A percentile compares a stretch with the other conserved stretches of the same genome.
phyloP scores from a whole-genome alignment of 306 rosid species.

The Malus orientalis region DNA sequence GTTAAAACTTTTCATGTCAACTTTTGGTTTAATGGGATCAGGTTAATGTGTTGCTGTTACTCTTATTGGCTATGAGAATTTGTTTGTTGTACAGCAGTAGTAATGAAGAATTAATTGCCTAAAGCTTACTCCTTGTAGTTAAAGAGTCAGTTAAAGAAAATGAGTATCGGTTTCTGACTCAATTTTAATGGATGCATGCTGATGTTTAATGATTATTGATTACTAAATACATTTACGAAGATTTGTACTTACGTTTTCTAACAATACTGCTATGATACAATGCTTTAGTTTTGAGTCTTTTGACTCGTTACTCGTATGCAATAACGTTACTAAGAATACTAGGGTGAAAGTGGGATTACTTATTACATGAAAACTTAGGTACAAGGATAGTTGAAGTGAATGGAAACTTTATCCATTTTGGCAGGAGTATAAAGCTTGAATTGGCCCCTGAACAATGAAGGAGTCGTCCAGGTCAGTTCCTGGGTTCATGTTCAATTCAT shows the following conservation, averaged over 20 bases:
- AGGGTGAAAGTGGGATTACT: neutral
- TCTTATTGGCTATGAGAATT: neutral
- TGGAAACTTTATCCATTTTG: slow-evolving; percentile 21
- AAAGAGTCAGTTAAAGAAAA: neutral
- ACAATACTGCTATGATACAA: neutral
- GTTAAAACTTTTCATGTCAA: slow-evolving; percentile 2
- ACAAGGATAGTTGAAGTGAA: neutral
- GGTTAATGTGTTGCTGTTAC: neutral
- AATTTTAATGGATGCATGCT: neutral
- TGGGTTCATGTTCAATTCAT: neutral
- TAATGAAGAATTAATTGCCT: neutral
- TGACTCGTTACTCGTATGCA: neutral
- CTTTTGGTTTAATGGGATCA: slow-evolving; percentile 5
- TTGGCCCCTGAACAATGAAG: slow-evolving; percentile 18
- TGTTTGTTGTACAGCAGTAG: slow-evolving; percentile 3
- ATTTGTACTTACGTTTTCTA: neutral
- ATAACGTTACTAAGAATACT: neutral
- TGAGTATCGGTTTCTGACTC: neutral
- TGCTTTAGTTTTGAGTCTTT: neutral
- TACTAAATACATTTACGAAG: neutral
- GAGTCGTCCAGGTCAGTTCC: neutral
- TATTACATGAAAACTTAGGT: neutral
- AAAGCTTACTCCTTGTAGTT: neutral
- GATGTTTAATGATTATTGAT: neutral
- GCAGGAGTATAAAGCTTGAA: slow-evolving; percentile 22